Evolutionary conservation across 768 basidiomycete species (phyloP).

Genomic region (Rhodotorula babjevae): DNA sequence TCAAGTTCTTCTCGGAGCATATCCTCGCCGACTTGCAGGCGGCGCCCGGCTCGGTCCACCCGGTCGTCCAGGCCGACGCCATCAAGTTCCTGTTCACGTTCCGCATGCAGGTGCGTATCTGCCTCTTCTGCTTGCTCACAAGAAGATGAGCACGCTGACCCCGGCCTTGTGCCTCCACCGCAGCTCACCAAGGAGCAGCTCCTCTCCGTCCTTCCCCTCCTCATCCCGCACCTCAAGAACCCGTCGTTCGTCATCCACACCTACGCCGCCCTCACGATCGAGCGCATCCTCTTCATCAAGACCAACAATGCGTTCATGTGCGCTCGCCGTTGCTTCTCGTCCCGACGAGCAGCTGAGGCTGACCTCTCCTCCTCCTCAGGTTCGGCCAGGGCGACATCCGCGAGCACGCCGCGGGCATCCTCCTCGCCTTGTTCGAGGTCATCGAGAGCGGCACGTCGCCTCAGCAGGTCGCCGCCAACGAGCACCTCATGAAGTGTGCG

Average conservation of each 20-base stretch:
- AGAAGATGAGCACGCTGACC: too few relatives aligned
- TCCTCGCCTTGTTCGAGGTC: conserved; percentile 64
- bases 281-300: conserved; percentile 86
- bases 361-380: conserved; percentile 49
- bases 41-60: conserved; percentile 58
- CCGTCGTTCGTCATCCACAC: conserved; percentile 88
- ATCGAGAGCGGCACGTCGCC: conserved; percentile 74
- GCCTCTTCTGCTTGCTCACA: background rate
- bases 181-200: conserved; percentile 91
- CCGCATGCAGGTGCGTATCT: conserved; percentile 71
- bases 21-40: conserved; percentile 82
- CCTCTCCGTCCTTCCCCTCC: conserved; percentile 78
- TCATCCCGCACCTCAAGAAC: conserved; percentile 74
- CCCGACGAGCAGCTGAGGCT: background rate
- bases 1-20: conserved; percentile 90
- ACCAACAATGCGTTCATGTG: conserved; percentile 69
- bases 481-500: conserved; percentile 95
- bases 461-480: conserved; percentile 93
- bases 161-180: background rate
- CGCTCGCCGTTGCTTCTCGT: conserved; percentile 43
- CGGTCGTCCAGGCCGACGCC: conserved; percentile 90
- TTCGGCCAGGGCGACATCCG: conserved; percentile 83
- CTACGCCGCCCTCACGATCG: conserved; percentile 97
- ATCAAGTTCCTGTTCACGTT: conserved; percentile 93
- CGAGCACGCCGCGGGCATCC: conserved; percentile 68